Evolutionary conservation across 2,329 filamentous ascomycete species (phyloP).

Genomic region (Fusarium hostae): DNA sequence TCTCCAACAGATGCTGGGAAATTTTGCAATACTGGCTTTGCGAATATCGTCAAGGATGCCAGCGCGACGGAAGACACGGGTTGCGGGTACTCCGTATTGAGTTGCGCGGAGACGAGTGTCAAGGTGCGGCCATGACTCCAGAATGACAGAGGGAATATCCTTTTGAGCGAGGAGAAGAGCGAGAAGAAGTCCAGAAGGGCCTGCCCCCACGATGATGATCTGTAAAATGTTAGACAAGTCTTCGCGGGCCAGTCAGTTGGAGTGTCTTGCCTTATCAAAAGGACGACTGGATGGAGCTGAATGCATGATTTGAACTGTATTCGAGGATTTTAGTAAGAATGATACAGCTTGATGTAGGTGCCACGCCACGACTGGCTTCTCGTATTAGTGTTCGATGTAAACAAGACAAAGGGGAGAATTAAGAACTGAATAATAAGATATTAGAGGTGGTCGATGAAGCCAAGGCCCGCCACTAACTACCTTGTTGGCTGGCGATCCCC

Average conservation of each 20-base stretch:
- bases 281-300: neutral
- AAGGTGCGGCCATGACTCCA: slow-evolving; percentile 6
- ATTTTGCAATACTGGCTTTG: neutral
- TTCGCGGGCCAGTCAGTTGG: accelerated
- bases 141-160: neutral
- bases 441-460: too few species aligned
- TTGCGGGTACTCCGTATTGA: slow-evolving; percentile 4
- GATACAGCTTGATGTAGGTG: too few species aligned
- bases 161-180: neutral
- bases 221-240: neutral
- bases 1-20: slow-evolving; percentile 5
- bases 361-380: too few species aligned
- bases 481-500: neutral
- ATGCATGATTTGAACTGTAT: neutral
- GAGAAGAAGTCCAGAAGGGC: neutral
- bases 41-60: neutral
- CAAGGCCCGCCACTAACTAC: too few species aligned
- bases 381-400: too few species aligned
- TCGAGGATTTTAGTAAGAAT: too few species aligned
- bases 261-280: neutral
- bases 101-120: slow-evolving; percentile 2
- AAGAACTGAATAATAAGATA: neutral
- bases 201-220: slow-evolving; percentile 8
- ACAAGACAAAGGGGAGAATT: too few species aligned
- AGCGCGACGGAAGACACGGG: neutral